Conservation (phyloP, 805 yeast species). For the Metschnikowia chrysomelidarum region DNA sequence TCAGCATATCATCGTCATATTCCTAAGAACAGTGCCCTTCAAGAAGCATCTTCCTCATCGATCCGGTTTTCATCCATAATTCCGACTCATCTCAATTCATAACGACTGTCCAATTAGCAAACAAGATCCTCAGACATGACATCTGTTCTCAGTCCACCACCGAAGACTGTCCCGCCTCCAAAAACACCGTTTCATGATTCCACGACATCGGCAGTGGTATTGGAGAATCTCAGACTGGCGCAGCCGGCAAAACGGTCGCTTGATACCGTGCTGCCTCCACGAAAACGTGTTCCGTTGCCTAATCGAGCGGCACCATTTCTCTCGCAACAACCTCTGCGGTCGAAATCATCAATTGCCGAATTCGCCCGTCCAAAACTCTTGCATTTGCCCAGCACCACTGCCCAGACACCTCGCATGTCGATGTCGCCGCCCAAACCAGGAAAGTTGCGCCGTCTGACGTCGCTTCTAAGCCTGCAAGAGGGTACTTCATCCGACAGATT, state of each 20-base stretch:
- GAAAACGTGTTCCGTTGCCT: constrained; percentile 10
- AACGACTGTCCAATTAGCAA: no score
- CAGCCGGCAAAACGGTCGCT: constrained; percentile 11
- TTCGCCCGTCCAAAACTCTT: constrained; percentile 15
- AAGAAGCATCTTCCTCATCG: no score
- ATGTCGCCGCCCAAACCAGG: constrained; percentile 21
- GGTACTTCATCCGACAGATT: constrained; percentile 33
- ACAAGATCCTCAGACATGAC: constrained; percentile 3
- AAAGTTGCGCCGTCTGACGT: constrained; percentile 19
- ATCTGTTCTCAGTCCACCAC: constrained; percentile 10
- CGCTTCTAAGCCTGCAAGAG: constrained; percentile 16
- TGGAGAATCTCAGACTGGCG: constrained; percentile 16
- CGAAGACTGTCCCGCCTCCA: constrained; percentile 15
- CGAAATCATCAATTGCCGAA: constrained; percentile 17
- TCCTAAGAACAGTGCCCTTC: no score
- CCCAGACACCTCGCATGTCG: constrained; percentile 6
- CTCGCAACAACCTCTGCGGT: constrained; percentile 9
- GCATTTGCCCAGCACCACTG: constrained; percentile 4
- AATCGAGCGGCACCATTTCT: constrained; percentile 13
- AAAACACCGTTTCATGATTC: constrained; percentile 19
- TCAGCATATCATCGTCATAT: no score
- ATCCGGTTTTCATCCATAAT: no score
- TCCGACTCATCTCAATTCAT: no score
- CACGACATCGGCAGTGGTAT: constrained; percentile 9
- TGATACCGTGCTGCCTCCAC: constrained; percentile 13